Base-by-base conservation (phyloP, 1,139 yeast species). In the Blastobotrys raffinosifermentans region DNA sequence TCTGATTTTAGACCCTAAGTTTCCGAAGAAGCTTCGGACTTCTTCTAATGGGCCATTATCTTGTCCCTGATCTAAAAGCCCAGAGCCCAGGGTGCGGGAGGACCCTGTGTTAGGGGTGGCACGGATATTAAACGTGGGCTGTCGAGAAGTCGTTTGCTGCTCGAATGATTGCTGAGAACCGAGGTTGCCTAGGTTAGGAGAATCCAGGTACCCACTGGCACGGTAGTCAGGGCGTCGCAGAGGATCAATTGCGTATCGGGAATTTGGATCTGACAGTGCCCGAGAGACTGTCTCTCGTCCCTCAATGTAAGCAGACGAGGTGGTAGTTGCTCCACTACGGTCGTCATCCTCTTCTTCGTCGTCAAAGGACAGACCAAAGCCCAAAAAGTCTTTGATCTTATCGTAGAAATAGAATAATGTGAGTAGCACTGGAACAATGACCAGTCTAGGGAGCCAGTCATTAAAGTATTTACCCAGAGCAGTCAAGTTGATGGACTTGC, bases 401-500 rank as follows among this genome's bases (percentile, higher is more conserved):
- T 80, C 91, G 57, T 80, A 83, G n/a, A 81, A 67, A 51, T 80
- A 76, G 56, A 84, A 81, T 11, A 70, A 50, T 0, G 89, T 75
- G 40, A 83, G 60, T 0, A 72, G 46, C 14, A 84, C 73, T 0
- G 94, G 94, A 10, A 85, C 61, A 13, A 85, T 50, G 13, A 84
- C 69, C 26, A 85, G 66, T 47, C 94, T 65, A 1, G 95, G 95
- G 9, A 84, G 62, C 72, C 86, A 70, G 51, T 77, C 77, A 55
- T 83, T 83, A 60, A 84, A 70, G 48, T 77, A 69, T 42, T 76
- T 76, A 48, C 91, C 89, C 26, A 84, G 66, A 3, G 87, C 82
- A 3, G 89, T 79, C 43, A 84, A 63, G 50, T 82, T 82, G 53
- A 85, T 80, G 15, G 84, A 79, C 47, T 73, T 70, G 14, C 94